A percentile compares a stretch with the other conserved stretches of the same genome.
phyloP scores from a whole-genome alignment of 208 protist species.

The Angomonas ambiguus region DNA sequence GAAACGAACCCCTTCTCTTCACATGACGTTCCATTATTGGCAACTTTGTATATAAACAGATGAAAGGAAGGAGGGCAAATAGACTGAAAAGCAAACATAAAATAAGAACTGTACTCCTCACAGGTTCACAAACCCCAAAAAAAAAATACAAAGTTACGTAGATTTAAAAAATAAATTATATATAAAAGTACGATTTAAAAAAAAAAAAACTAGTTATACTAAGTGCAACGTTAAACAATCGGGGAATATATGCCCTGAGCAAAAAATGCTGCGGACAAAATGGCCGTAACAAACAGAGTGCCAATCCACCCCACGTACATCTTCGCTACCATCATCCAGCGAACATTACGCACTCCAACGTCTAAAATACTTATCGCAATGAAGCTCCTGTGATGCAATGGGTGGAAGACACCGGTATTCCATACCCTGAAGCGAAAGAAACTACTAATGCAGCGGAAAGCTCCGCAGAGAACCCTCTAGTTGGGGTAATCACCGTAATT shows the following conservation, averaged over 20 bases:
- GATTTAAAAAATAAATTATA: conserved; percentile 3
- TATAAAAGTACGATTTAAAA: conserved; percentile 5
- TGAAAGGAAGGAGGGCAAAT: no score
- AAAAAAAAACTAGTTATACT: background rate
- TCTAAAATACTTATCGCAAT: conserved; percentile 78
- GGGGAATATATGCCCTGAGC: conserved; percentile 70
- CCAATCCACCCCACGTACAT: conserved; percentile 74
- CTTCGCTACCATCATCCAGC: conserved; percentile 70
- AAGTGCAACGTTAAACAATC: conserved; percentile 4
- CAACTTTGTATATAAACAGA: no score
- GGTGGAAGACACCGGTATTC: conserved; percentile 86
- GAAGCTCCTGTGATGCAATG: conserved; percentile 89
- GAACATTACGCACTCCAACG: conserved; percentile 47
- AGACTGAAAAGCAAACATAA: no score
- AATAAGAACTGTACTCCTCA: no score
- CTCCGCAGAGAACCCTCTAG: conserved; percentile 70
- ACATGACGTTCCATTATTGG: conserved; percentile 36
- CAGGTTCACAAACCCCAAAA: no score
- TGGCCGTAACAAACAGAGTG: conserved; percentile 47
- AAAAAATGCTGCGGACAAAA: conserved; percentile 70
- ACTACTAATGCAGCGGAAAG: conserved; percentile 69
- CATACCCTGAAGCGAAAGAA: conserved; percentile 69
- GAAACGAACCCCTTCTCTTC: background rate
- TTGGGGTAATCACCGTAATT: conserved; percentile 75
- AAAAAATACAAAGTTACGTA: background rate